Evolutionary conservation across 2,329 filamentous ascomycete species (phyloP).

Genomic region (Cercospora brassicicola): DNA sequence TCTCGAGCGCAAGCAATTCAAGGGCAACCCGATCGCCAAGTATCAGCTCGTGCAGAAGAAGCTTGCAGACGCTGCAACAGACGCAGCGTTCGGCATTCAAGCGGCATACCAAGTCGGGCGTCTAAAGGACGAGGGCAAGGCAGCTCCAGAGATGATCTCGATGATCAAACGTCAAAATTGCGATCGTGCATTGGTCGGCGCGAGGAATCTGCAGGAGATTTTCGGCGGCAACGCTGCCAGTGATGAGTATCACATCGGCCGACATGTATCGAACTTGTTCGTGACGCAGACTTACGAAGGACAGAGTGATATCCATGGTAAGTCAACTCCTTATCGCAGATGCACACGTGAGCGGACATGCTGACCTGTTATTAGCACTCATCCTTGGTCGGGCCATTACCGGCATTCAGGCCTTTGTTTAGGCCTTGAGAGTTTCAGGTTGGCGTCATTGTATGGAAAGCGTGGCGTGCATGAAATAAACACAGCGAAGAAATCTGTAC

Average conservation of each 20-base stretch:
- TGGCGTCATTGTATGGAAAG: slow-evolving; percentile 3
- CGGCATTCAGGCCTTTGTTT: slow-evolving; percentile 72
- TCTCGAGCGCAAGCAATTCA: slow-evolving; percentile 94
- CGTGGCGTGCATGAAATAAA: not conserved
- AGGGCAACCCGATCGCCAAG: slow-evolving; percentile 87
- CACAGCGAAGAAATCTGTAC: not conserved
- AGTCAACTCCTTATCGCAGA: slow-evolving; percentile 44
- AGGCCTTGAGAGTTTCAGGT: slow-evolving; percentile 18
- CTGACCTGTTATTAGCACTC: slow-evolving; percentile 42
- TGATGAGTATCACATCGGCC: slow-evolving; percentile 92
- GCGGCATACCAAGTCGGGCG: slow-evolving; percentile 88
- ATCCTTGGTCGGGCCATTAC: slow-evolving; percentile 56
- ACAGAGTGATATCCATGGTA: slow-evolving; percentile 95
- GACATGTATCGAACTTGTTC: slow-evolving; percentile 93
- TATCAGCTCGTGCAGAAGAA: slow-evolving; percentile 99
- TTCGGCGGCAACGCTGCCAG: slow-evolving; percentile 98
- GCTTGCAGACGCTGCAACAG: slow-evolving; percentile 85
- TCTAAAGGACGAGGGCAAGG: slow-evolving; percentile 87
- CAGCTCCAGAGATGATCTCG: slow-evolving; percentile 89
- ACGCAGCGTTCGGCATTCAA: slow-evolving; percentile 86
- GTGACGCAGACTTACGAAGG: slow-evolving; percentile 98
- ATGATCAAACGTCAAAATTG: slow-evolving; percentile 99
- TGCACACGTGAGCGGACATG: slow-evolving; percentile 4
- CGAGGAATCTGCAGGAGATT: slow-evolving; percentile 83
- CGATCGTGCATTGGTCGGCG: slow-evolving; percentile 78